Evolutionary conservation across 257 asterid species (phyloP).

Genomic region (Gardenia jasminoides): DNA sequence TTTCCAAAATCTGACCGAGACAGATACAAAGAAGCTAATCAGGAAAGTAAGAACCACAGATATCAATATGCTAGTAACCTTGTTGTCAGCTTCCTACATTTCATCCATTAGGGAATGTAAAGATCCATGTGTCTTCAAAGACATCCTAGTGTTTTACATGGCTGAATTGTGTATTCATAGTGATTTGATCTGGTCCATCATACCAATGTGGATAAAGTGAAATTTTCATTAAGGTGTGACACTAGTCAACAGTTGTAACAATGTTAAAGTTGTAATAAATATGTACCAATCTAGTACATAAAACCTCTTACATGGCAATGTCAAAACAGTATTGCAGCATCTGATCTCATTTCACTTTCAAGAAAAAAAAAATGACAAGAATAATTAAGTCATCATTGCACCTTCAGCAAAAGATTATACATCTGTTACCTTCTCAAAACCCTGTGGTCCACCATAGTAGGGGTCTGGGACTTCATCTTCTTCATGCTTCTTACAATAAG

Average conservation of each 20-base stretch:
- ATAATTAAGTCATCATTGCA: neutral
- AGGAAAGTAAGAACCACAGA: neutral
- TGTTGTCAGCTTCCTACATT: neutral
- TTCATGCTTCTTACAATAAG: conserved; percentile 69
- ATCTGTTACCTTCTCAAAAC: conserved; percentile 76
- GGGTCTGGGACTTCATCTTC: conserved; percentile 89
- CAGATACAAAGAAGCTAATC: neutral
- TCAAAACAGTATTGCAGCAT: neutral
- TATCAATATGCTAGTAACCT: neutral
- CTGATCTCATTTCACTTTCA: neutral
- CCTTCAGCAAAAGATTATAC: neutral
- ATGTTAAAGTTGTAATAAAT: neutral
- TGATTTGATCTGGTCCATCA: neutral
- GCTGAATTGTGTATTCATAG: neutral
- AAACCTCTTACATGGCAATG: neutral
- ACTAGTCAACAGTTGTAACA: neutral
- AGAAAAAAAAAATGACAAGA: no score
- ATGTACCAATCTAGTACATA: neutral
- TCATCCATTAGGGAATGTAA: no score
- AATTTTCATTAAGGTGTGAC: neutral
- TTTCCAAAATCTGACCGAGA: neutral
- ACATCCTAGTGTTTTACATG: neutral
- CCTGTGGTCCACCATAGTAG: conserved; percentile 81
- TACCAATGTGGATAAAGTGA: no score
- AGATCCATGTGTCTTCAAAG: conserved; percentile 1